Evolutionary conservation across 805 yeast genomes (phyloP), one percentile per base, ranked within the genome.

Genomic region (Metschnikowia kunwiensis): DNA sequence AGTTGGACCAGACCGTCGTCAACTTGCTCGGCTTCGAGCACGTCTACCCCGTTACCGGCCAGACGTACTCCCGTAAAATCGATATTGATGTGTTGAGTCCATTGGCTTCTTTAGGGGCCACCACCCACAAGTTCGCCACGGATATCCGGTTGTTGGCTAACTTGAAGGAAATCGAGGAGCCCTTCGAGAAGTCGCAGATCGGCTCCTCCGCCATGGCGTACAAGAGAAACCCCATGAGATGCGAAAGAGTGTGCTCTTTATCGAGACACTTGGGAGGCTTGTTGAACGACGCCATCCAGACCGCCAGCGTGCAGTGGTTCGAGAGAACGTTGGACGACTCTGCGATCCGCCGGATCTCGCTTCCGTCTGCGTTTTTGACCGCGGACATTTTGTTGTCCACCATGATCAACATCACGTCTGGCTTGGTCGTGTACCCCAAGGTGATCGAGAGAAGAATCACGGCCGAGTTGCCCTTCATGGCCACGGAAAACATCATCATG

Each of bases 161-260:
- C 68, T 77, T 93, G 71, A 93, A 93, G 70, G 98, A 93, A 72
- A 69, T 93, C 49, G 98, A 93, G 71, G 98, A 93, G 68, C 98
- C 98, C 19, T 93, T 93, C 60, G 98, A 93, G 73, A 86, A 86
- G 70, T 80, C 89, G n/a, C 98, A 93, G 74, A 93, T 93, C 58
- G 98, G 98, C 27, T 88, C 97, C 9, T 77, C 87, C 38, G 98
- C 98, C 27, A 93, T 93, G 98, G 98, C 98, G 20, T 93, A 93
- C 75, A 93, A 93, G 78, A 83, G 98, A 72, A 93, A 93, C 71
- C 98, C 98, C 65, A 93, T 93, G 98, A 84, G 98, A 73, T 83
- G 91, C 60, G 98, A 93, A 73, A 81, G 98, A 66, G 97, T 93
- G 42, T 93, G 98, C 71, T 93, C 98, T n/a, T 76, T 93, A 50